A percentile compares a stretch with the other conserved stretches of the same genome.
These are phyloP conservation scores for Geotrichum bryndzae DNA, from an alignment of 1,139 yeast species.

Conservation along the genomic window DNA sequence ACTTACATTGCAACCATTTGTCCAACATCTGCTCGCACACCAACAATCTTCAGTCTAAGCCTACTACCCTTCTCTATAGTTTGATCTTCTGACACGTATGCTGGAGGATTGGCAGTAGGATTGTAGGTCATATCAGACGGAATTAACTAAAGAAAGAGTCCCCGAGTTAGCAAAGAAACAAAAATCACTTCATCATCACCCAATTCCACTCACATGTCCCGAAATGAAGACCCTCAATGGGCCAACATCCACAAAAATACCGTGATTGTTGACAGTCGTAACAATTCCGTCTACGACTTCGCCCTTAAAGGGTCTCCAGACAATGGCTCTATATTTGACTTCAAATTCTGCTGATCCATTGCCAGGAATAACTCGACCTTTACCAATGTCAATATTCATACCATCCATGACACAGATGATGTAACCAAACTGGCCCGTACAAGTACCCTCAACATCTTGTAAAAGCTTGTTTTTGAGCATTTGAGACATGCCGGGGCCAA, in stretches of 20 bases:
- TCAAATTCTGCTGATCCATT: conserved; percentile 94
- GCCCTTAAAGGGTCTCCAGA: conserved; percentile 97
- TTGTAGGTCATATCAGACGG: conserved; percentile 92
- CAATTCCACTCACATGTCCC: conserved; percentile 49
- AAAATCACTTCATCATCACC: not conserved
- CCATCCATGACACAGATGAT: conserved; percentile 94
- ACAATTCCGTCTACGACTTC: conserved; percentile 97
- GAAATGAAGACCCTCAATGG: conserved; percentile 93
- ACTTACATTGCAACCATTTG: conserved; percentile 81
- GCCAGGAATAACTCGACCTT: conserved; percentile 86
- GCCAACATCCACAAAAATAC: conserved; percentile 97
- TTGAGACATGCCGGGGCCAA: conserved; percentile 97
- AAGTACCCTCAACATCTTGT: conserved; percentile 96
- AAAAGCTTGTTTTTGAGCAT: conserved; percentile 81
- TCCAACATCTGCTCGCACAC: conserved; percentile 96
- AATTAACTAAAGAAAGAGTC: conserved; percentile 43
- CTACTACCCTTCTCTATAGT: conserved; percentile 89
- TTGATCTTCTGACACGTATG: conserved; percentile 95
- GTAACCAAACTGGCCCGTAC: conserved; percentile 98
- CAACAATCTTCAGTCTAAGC: conserved; percentile 90
- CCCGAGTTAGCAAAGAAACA: not conserved
- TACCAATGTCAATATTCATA: conserved; percentile 90
- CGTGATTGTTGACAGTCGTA: conserved; percentile 90
- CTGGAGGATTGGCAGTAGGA: conserved; percentile 96
- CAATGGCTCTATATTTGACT: conserved; percentile 93